phyloP scores from a whole-genome alignment of 1,139 yeast species.

The Yamadazyma diospyri region DNA sequence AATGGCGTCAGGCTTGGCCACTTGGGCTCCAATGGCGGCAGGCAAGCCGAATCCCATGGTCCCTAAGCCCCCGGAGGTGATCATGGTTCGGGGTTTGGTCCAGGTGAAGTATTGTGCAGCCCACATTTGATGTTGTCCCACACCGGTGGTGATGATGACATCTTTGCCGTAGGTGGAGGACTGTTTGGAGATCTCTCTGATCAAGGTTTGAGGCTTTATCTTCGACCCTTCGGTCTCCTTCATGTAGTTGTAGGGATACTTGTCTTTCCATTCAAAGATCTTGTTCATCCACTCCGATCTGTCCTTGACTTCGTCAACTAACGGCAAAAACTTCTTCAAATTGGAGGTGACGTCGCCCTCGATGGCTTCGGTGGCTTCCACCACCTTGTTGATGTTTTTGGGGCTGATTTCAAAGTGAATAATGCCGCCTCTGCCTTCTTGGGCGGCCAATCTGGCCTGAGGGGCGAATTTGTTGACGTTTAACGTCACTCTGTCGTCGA shows the following conservation, averaged over 20 bases:
- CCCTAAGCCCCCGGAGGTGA: constrained; percentile 97
- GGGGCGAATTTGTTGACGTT: constrained; percentile 88
- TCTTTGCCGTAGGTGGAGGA: constrained; percentile 65
- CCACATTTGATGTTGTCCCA: constrained; percentile 99
- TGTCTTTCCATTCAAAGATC: constrained; percentile 76
- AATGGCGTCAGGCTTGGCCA: constrained; percentile 89
- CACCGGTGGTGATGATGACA: constrained; percentile 93
- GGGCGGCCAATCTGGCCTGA: constrained; percentile 83
- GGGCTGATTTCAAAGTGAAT: constrained; percentile 94
- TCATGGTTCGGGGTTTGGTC: constrained; percentile 86
- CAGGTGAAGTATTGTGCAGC: constrained; percentile 97
- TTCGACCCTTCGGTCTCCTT: constrained; percentile 63
- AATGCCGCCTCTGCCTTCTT: constrained; percentile 89
- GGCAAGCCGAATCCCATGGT: constrained; percentile 99
- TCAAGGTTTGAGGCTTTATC: constrained; percentile 91
- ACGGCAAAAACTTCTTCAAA: constrained; percentile 68
- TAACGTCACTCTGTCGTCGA: constrained; percentile 97
- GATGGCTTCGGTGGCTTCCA: constrained; percentile 93
- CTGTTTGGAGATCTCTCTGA: constrained; percentile 72
- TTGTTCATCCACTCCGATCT: constrained; percentile 79
- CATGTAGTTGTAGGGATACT: constrained; percentile 82
- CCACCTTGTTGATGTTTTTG: constrained; percentile 95
- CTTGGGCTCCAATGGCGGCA: constrained; percentile 97
- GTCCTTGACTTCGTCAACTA: constrained; percentile 53
- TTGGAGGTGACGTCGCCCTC: constrained; percentile 93